These are phyloP conservation scores for Daldinia sp. DNA, from an alignment of 2,329 filamentous ascomycete species.

Conservation along the genomic window DNA sequence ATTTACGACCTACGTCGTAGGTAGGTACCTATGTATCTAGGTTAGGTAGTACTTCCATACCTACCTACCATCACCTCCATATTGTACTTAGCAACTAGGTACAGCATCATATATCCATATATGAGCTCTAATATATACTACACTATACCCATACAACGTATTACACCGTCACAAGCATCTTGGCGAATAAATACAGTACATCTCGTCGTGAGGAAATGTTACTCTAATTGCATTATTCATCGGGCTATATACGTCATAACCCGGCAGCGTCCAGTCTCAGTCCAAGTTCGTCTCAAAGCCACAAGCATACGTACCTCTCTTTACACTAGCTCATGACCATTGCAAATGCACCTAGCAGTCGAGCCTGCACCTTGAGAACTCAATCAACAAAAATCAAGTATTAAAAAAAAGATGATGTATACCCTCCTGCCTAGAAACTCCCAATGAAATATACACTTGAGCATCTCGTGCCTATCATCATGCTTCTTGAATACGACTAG, in stretches of 20 bases:
- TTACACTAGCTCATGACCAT: slow-evolving; percentile 19
- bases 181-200: neutral
- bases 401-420: slow-evolving; percentile 47
- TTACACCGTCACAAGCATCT: no score
- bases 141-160: no score
- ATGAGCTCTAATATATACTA: no score
- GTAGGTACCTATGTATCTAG: no score
- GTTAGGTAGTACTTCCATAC: no score
- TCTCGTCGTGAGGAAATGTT: slow-evolving; percentile 28
- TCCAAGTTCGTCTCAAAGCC: slow-evolving; percentile 29
- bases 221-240: slow-evolving; percentile 44
- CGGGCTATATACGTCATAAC: slow-evolving; percentile 33
- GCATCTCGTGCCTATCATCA: slow-evolving; percentile 23
- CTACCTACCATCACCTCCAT: neutral
- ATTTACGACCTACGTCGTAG: no score
- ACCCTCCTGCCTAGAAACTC: slow-evolving; percentile 42
- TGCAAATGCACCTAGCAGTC: slow-evolving; percentile 37
- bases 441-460: slow-evolving; percentile 44
- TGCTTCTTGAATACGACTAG: slow-evolving; percentile 29
- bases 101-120: neutral
- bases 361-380: slow-evolving; percentile 33
- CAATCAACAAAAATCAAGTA: slow-evolving; percentile 42
- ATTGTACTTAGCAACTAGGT: neutral
- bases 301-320: slow-evolving; percentile 27
- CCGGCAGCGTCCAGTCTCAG: slow-evolving; percentile 37